Base-by-base conservation (phyloP, 2,329 filamentous ascomycete genomes). In the Colletotrichum shisoi region DNA sequence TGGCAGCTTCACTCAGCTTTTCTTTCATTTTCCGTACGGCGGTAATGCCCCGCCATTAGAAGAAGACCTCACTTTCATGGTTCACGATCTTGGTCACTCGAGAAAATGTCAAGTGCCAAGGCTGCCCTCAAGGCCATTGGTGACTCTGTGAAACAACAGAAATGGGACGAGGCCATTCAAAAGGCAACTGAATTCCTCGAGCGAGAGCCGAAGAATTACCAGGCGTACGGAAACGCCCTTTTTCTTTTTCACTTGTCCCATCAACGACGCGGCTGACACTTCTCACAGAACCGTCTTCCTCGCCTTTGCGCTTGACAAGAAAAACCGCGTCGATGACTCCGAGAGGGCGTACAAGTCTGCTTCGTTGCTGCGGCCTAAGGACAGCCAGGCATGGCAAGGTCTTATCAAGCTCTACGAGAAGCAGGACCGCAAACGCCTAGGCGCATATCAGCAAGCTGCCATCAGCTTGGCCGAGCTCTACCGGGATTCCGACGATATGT, bases 301-400 rank as follows among this genome's bases (percentile, higher is more conserved):
- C 19, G 95, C 92, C 2, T 92, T 96, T 76, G 91, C 92, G 2
- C 82, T 90, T 52, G 93, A 96, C 77, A 95, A 93, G 76, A 85
- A 90, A 69, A 87, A 87, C 68, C 85, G 88, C 68, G 79, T 85
- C 8, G 87, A 91, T 7, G 90, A 92, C 46, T 89, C 95, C 0
- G 93, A 95, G 72, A 85, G 84, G 40, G 87, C 89, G 1, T 98
- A 98, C 77, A 82, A 85, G 46, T 83, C 85, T 39, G 95, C 94
- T 1, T 87, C 91, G 6, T 82, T 83, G 21, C 81, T 92, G 69
- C 94, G 92, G 70, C 87, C 89, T 0, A 82, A 87, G 19, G 93
- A 97, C 71, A 82, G 87, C n/a, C 91, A 94, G 73, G 91, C 91
- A 71, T 98, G 92, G 93, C 91, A 97, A 76, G 95, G 95, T 1